Percentiles rank a stretch among this genome's conserved stretches.
Evolutionary conservation across 805 yeast genomes (phyloP).

Genomic region (Torulaspora microellipsoides): DNA sequence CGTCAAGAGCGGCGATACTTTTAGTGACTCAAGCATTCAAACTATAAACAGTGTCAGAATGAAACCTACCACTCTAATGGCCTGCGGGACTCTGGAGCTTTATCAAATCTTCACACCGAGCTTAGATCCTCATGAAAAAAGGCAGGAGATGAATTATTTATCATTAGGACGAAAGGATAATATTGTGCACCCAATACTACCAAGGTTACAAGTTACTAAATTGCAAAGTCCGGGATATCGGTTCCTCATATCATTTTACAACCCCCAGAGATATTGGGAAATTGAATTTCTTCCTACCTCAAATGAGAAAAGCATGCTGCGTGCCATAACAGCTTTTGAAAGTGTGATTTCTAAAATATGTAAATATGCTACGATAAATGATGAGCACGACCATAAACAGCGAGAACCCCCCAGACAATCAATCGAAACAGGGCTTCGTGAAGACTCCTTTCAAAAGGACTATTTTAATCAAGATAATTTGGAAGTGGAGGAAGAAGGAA

Average conservation of each 20-base stretch:
- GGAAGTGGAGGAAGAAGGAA: neutral
- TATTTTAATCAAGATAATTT: too few species aligned
- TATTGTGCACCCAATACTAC: slow-evolving; percentile 67
- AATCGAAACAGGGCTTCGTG: too few species aligned
- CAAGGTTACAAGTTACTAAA: slow-evolving; percentile 55
- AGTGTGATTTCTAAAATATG: slow-evolving; percentile 28
- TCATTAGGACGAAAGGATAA: slow-evolving; percentile 32
- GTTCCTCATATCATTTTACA: slow-evolving; percentile 60
- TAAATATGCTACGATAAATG: slow-evolving; percentile 9
- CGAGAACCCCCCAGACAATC: too few species aligned
- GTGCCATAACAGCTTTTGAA: slow-evolving; percentile 26
- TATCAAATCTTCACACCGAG: slow-evolving; percentile 29
- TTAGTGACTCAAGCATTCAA: slow-evolving; percentile 5
- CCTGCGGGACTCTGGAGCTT: slow-evolving; percentile 30
- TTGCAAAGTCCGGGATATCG: slow-evolving; percentile 34
- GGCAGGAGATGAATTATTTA: slow-evolving; percentile 27
- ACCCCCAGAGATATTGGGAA: slow-evolving; percentile 76
- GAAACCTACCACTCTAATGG: slow-evolving; percentile 18
- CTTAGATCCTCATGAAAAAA: slow-evolving; percentile 13
- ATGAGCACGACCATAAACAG: neutral
- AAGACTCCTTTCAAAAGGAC: too few species aligned
- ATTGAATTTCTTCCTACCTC: slow-evolving; percentile 33
- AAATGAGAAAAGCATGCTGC: slow-evolving; percentile 8
- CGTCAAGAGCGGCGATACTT: slow-evolving; percentile 2
- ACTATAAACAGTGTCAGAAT: slow-evolving; percentile 9